Evolutionary conservation across 306 rosid genomes (phyloP), one percentile per base, ranked within the genome.

Genomic region (Rosa chinensis): DNA sequence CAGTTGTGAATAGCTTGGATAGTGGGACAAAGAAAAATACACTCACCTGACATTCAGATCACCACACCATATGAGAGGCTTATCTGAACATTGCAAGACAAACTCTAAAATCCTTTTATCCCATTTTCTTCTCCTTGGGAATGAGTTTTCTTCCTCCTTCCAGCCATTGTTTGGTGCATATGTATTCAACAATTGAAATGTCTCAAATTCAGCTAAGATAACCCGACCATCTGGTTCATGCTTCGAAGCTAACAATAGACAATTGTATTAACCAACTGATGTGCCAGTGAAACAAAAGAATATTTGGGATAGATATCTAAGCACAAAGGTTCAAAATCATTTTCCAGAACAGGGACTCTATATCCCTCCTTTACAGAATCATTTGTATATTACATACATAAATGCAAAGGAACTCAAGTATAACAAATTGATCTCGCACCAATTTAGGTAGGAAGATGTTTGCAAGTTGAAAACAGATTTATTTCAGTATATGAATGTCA

Each of bases 1-100:
- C 6, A 67, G 28, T 13, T 73, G 28, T 47, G 32, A 69, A 83
- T 47, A 76, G 59, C 70, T 69, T 76, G 43, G 72, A 16, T 74
- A 75, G 81, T 78, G 58, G 75, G 66, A 44, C 66, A 64, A 37
- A 68, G 14, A 45, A 52, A 35, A 77, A 87, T 79, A 67, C 45
- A 77, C 76, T 74, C 75, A 89, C 99, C 99, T 95, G 79, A 95
- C 99, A 85, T 95, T 95, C 67, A 95, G 96, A 90, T 95, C 99
- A 74, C 99, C 99, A 70, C 98, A 95, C 99, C 98, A 95, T 85
- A 95, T 86, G 67, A 91, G 90, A 89, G 99, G 97, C 87, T 92
- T 92, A 86, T 95, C 99, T 49, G 92, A 91, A 81, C 84, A 82
- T 73, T 89, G 91, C 28, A 81, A 73, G 76, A 92, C 92, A 82